phyloP scores from a whole-genome alignment of 78 protist genomes.

The Dictyostelium purpureum region DNA sequence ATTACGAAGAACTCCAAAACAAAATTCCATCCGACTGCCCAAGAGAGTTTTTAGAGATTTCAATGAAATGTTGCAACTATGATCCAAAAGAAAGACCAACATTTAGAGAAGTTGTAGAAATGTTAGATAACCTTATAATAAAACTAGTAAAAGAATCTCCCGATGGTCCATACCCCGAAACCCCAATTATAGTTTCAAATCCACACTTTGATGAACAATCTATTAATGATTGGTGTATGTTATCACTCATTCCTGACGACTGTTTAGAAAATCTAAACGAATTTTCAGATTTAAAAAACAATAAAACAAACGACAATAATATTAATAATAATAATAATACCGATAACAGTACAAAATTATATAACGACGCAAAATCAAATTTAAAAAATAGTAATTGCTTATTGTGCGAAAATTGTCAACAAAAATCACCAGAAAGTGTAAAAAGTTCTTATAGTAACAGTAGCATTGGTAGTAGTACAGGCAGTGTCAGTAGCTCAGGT shows the following conservation, averaged over 20 bases:
- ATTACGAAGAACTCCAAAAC: constrained; percentile 4
- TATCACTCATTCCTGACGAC: constrained; percentile 51
- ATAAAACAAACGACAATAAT: background rate
- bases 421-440: background rate
- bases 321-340: background rate
- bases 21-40: constrained; percentile 50
- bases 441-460: constrained; percentile 5
- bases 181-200: background rate
- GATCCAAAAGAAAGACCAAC: constrained; percentile 52
- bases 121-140: background rate
- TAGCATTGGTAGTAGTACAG: background rate
- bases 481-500: background rate
- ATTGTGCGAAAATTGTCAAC: background rate
- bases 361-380: no score
- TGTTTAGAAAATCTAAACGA: constrained; percentile 35
- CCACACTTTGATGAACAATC: constrained; percentile 54
- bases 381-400: background rate
- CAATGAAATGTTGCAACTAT: constrained; percentile 39
- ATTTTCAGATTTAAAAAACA: background rate
- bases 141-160: background rate
- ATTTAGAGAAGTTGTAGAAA: constrained; percentile 16
- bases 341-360: background rate
- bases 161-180: background rate
- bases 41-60: constrained; percentile 41
- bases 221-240: constrained; percentile 54